A percentile compares a stretch with the other conserved stretches of the same genome.
phyloP scores from a whole-genome alignment of 2,329 filamentous ascomycete species.

The Sclerotinia trifoliorum region DNA sequence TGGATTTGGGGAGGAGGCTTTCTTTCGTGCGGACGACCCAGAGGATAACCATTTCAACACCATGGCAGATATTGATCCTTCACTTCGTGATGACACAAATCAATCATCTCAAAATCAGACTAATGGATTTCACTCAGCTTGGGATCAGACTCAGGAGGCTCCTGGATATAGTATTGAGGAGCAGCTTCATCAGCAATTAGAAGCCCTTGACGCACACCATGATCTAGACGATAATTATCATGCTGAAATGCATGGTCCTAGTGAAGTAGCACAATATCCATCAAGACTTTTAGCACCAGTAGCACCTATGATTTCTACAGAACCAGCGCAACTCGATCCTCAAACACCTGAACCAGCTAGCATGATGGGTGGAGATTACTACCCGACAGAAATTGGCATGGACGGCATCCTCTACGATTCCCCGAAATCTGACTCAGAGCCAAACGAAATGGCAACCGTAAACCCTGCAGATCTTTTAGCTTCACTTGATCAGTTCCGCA shows the following conservation, averaged over 20 bases:
- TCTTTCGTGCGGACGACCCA: slow-evolving; percentile 20
- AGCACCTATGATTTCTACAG: slow-evolving; percentile 27
- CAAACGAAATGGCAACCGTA: slow-evolving; percentile 27
- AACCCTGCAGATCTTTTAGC: slow-evolving; percentile 33
- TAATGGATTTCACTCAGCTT: not conserved
- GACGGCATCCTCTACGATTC: slow-evolving; percentile 39
- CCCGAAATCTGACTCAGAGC: slow-evolving; percentile 28
- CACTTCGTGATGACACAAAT: slow-evolving; percentile 27
- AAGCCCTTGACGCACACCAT: slow-evolving; percentile 25
- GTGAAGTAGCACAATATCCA: slow-evolving; percentile 28
- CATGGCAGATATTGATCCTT: slow-evolving; percentile 38
- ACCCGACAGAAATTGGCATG: slow-evolving; percentile 32
- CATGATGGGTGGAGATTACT: slow-evolving; percentile 40
- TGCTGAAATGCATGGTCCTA: slow-evolving; percentile 6
- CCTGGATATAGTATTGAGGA: not conserved
- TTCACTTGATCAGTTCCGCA: slow-evolving; percentile 24
- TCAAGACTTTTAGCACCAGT: slow-evolving; percentile 31
- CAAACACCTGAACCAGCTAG: slow-evolving; percentile 28
- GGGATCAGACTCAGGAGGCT: not conserved
- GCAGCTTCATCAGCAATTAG: slow-evolving; percentile 14
- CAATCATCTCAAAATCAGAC: not conserved
- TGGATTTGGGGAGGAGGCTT: slow-evolving; percentile 21
- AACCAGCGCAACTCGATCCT: slow-evolving; percentile 33
- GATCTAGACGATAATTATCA: slow-evolving; percentile 28
- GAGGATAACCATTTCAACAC: slow-evolving; percentile 26